These are phyloP conservation scores for Vaccinium darrowii DNA, from an alignment of 148 eudicot species.

Conservation along the genomic window DNA sequence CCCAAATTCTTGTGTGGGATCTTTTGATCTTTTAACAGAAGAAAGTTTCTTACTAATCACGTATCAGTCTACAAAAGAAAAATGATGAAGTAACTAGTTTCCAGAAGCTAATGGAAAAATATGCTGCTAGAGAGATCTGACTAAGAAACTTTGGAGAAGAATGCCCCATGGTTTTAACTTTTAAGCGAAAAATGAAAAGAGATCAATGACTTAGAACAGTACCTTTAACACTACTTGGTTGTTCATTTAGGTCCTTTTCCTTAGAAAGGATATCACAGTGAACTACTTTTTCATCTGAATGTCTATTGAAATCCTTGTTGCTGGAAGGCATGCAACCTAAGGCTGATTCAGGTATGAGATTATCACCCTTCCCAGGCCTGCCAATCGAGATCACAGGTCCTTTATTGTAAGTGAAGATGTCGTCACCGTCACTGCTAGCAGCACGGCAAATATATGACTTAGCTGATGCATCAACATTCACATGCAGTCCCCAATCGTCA, in stretches of 20 bases:
- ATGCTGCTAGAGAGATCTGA: neutral
- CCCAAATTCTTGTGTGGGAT: neutral
- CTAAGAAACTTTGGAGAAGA: slow-evolving; percentile 3
- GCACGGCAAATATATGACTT: slow-evolving; percentile 16
- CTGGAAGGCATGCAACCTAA: slow-evolving; percentile 19
- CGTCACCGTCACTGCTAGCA: slow-evolving; percentile 22
- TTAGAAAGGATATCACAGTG: slow-evolving; percentile 21
- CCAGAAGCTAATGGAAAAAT: neutral
- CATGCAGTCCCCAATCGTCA: slow-evolving; percentile 18
- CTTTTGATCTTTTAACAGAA: neutral
- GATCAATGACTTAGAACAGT: slow-evolving; percentile 10
- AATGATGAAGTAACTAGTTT: neutral
- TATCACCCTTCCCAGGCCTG: slow-evolving; percentile 28
- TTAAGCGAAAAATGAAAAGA: neutral
- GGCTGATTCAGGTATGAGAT: slow-evolving; percentile 26
- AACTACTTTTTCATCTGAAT: slow-evolving; percentile 19
- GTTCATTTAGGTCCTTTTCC: slow-evolving; percentile 24
- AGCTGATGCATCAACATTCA: slow-evolving; percentile 19
- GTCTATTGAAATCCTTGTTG: slow-evolving; percentile 19
- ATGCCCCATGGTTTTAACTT: neutral
- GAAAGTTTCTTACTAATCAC: neutral
- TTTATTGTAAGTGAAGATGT: slow-evolving; percentile 16
- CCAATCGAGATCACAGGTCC: slow-evolving; percentile 1
- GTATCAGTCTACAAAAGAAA: neutral
- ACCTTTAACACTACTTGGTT: slow-evolving; percentile 35